These are phyloP conservation scores for Magnusiomyces suaveolens DNA, from an alignment of 1,139 yeast species.

Conservation along the genomic window DNA sequence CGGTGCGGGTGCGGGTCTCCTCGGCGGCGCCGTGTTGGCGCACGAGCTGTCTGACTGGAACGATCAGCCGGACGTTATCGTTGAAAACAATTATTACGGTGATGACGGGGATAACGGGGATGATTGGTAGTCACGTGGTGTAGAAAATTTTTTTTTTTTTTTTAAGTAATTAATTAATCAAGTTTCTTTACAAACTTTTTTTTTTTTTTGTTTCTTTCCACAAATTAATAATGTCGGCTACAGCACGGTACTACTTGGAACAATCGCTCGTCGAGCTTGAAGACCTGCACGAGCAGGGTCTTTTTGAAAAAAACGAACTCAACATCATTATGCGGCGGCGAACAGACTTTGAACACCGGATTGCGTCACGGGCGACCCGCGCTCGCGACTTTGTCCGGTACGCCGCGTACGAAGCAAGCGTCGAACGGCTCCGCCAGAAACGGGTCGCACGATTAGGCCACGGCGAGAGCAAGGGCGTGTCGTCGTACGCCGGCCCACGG, in stretches of 20 bases:
- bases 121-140: no score
- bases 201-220: background rate
- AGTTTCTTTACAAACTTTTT: background rate
- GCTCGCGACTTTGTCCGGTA: constrained; percentile 72
- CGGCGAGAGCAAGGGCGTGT: constrained; percentile 30
- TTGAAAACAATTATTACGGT: constrained; percentile 29
- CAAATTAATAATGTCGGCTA: constrained; percentile 20
- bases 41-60: constrained; percentile 31
- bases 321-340: constrained; percentile 82
- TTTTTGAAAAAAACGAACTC: constrained; percentile 63
- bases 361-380: constrained; percentile 73
- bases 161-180: background rate
- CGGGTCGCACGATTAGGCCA: constrained; percentile 52
- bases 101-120: constrained; percentile 15
- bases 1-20: constrained; percentile 74
- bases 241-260: constrained; percentile 68
- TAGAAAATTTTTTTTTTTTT: background rate
- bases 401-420: constrained; percentile 68
- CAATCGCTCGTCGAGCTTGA: constrained; percentile 88
- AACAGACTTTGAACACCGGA: constrained; percentile 90
- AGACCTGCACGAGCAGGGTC: constrained; percentile 70
- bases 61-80: constrained; percentile 13
- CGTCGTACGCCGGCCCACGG: constrained; percentile 83
- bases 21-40: constrained; percentile 63
- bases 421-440: constrained; percentile 69